Conservation (phyloP, 148 eudicot species). For the Spergularia bocconei region DNA sequence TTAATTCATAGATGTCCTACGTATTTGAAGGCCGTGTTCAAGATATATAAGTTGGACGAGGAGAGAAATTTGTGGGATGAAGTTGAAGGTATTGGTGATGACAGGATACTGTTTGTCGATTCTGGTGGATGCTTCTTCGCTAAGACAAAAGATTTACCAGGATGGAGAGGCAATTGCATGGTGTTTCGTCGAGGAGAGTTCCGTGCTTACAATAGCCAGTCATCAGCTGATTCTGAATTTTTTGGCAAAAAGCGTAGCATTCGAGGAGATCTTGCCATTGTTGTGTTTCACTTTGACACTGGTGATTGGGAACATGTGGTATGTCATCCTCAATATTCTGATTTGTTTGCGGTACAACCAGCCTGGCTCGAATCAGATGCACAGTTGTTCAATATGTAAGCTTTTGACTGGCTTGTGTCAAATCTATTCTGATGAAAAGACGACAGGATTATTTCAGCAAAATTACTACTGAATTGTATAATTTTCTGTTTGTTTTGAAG, state of each 20-base stretch:
- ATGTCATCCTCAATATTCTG: neutral
- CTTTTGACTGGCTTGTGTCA: no score
- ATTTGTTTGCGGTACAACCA: neutral
- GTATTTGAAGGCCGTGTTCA: neutral
- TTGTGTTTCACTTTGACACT: slow-evolving; percentile 5
- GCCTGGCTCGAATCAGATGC: neutral
- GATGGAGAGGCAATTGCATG: slow-evolving; percentile 19
- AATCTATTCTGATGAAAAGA: no score
- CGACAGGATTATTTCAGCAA: no score
- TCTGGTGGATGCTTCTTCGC: slow-evolving; percentile 11
- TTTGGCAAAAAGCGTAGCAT: no score
- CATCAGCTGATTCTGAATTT: no score
- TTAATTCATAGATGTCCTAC: neutral
- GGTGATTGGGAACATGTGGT: neutral
- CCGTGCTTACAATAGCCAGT: neutral
- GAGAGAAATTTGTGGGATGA: slow-evolving; percentile 2
- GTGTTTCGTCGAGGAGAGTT: neutral
- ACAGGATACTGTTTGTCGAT: slow-evolving; percentile 13
- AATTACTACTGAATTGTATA: no score
- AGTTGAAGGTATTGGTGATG: neutral
- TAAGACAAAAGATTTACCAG: slow-evolving; percentile 2
- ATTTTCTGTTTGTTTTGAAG: no score
- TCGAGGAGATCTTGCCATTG: neutral
- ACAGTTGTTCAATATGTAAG: neutral
- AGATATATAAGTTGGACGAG: slow-evolving; percentile 7